phyloP scores from a whole-genome alignment of 306 rosid species.

The Herpetospermum pedunculosum region DNA sequence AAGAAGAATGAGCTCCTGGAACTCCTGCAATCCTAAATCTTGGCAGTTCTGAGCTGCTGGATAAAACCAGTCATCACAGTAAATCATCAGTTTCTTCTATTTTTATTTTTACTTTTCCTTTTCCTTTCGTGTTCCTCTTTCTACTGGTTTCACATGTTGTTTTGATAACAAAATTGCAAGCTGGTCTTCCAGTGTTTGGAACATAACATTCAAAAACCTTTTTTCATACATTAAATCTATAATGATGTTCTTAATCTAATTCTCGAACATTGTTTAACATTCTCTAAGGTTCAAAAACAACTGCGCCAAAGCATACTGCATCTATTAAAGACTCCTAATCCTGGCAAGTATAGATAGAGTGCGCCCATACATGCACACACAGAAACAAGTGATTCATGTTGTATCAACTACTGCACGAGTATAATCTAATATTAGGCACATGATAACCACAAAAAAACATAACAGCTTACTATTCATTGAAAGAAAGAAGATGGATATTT shows the following conservation, averaged over 20 bases:
- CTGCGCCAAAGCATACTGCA: neutral
- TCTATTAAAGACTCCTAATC: neutral
- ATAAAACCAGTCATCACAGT: neutral
- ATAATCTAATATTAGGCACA: neutral
- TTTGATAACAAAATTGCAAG: neutral
- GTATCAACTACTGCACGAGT: neutral
- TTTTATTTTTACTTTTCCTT: neutral
- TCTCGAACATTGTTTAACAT: neutral
- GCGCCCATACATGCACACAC: neutral
- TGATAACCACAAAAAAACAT: neutral
- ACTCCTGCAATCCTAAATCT: conserved; percentile 13
- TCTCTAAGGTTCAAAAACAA: neutral
- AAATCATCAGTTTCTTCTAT: neutral
- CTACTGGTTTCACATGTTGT: neutral
- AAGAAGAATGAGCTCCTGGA: conserved; percentile 40
- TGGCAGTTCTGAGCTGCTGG: neutral
- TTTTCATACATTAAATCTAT: neutral
- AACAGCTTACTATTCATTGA: neutral
- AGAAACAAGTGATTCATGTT: neutral
- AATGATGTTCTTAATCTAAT: neutral
- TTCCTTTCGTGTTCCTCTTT: neutral
- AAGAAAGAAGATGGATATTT: neutral
- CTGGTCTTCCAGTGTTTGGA: neutral
- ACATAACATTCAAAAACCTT: neutral
- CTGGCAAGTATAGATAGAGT: neutral